Base-by-base conservation (phyloP, 768 basidiomycete genomes). In the Sarcodon sp. region DNA sequence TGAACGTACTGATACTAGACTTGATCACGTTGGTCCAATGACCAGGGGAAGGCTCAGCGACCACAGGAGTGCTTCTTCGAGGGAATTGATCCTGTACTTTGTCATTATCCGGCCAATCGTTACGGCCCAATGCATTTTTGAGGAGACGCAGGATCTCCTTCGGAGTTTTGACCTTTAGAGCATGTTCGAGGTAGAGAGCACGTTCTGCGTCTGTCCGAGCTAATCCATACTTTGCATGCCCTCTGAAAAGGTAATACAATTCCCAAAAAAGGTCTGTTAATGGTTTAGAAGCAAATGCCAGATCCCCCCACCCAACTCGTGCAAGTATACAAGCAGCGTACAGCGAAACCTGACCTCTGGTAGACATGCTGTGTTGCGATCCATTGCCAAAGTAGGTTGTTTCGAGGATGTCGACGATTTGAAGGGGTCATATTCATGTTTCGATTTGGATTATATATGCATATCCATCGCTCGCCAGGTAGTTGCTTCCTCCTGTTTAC, bases 291-390 rank as follows among this genome's bases (percentile, higher is more conserved):
- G 13, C 13, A 41, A 41, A 41, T 41, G 15, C 8, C 39, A 41
- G 16, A 16, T 10, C 39, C 7, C 13, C 2, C 2, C 6, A 27
- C 13, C 27, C 39, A 41, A 41, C 39, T 27, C 27, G 4, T 27
- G 15, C 1, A 3, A 15, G n/a, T 41, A 41, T 11, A 41, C n/a
- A 8, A 7, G 8, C 55, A 6, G 56, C 53, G 32, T 62, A 56
- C 6, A 49, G 11, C 3, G 46, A 47, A 10, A 65, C 46, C 46
- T 64, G 64, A 3, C 58, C 35, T 7, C 43, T 15, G 16, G 21
- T 32, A 27, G 21, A 27, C 21, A 27, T 27, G 21, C 21, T 27
- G 4, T 27, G 21, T 4, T 27, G 21, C 21, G 21, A 27, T 27
- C 21, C 21, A 27, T 27, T 27, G 21, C 21, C 21, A 27, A 27